phyloP scores from a whole-genome alignment of 192 early-diverging fungal genomes.

The Linnemannia hyalina region DNA sequence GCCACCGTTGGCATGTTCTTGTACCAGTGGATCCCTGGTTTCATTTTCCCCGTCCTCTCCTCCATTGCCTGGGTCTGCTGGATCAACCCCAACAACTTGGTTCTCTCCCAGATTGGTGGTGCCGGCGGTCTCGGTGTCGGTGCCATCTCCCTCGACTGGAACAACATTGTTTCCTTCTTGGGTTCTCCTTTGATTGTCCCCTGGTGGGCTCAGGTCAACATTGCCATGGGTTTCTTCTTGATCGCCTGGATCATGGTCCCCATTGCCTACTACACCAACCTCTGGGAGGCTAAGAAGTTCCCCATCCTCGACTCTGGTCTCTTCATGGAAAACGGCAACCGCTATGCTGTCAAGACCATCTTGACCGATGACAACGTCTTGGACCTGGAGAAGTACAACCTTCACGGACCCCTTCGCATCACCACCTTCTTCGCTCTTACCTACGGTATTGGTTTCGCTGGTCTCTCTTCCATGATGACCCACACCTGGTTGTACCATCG shows the following conservation, averaged over 20 bases:
- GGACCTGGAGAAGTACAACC: conserved; percentile 54
- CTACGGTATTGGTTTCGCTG: conserved; percentile 65
- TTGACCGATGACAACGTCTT: conserved; percentile 42
- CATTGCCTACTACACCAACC: conserved; percentile 69
- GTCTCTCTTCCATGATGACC: conserved; percentile 63
- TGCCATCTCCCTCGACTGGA: conserved; percentile 79
- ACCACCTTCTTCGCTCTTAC: conserved; percentile 48
- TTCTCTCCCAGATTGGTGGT: conserved; percentile 56
- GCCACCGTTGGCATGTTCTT: conserved; percentile 59
- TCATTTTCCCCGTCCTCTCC: conserved; percentile 58
- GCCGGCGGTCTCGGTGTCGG: conserved; percentile 74
- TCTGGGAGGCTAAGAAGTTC: conserved; percentile 58
- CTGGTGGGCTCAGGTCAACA: conserved; percentile 71
- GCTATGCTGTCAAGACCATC: conserved; percentile 36
- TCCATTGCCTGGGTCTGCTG: conserved; percentile 54
- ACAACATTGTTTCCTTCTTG: conserved; percentile 48
- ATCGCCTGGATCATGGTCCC: conserved; percentile 79
- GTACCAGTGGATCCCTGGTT: conserved; percentile 64
- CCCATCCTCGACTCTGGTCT: conserved; percentile 51
- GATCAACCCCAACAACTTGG: conserved; percentile 24
- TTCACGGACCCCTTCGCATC: conserved; percentile 54
- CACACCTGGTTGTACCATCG: conserved; percentile 73
- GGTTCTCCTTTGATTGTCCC: conserved; percentile 40
- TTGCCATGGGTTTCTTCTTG: conserved; percentile 68
- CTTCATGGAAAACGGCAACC: conserved; percentile 39